Conservation (phyloP, 2,329 filamentous ascomycete genomes). For the Xylariaceae sp. region DNA sequence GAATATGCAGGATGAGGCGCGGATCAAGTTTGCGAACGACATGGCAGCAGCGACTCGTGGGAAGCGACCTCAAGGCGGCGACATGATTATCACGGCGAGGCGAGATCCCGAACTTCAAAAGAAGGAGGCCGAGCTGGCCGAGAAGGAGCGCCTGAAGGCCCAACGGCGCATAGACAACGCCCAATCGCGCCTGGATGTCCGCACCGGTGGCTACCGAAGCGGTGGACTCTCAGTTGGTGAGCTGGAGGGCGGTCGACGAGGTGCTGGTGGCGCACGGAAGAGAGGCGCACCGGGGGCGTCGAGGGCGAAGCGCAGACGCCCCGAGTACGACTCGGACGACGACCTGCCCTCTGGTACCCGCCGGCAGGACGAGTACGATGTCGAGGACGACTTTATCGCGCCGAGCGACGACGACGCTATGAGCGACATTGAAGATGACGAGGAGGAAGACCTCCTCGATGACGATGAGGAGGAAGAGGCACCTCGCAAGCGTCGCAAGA, state of each 20-base stretch:
- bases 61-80: conserved; percentile 42
- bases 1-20: conserved; percentile 61
- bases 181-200: conserved; percentile 55
- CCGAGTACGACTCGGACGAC: conserved; percentile 72
- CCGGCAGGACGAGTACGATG: conserved; percentile 68
- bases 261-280: conserved; percentile 42
- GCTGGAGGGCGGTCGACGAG: conserved; percentile 54
- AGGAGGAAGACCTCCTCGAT: conserved; percentile 52
- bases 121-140: conserved; percentile 63
- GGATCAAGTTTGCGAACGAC: conserved; percentile 59
- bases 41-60: conserved; percentile 57
- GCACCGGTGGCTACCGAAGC: conserved; percentile 39
- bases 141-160: conserved; percentile 64
- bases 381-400: conserved; percentile 73
- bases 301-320: conserved; percentile 45
- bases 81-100: conserved; percentile 62
- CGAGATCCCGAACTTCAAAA: conserved; percentile 71
- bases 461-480: conserved; percentile 39
- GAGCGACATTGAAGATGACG: conserved; percentile 48
- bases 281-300: conserved; percentile 41
- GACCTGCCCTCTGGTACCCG: conserved; percentile 55
- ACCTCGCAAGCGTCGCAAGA: conserved; percentile 39
- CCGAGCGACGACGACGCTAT: conserved; percentile 61
- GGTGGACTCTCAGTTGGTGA: conserved; percentile 60
- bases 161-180: conserved; percentile 62